A percentile compares a stretch with the other conserved stretches of the same genome.
Conservation (phyloP, 2,329 filamentous ascomycete species). For the Monilinia vaccinii-corymbosi region DNA sequence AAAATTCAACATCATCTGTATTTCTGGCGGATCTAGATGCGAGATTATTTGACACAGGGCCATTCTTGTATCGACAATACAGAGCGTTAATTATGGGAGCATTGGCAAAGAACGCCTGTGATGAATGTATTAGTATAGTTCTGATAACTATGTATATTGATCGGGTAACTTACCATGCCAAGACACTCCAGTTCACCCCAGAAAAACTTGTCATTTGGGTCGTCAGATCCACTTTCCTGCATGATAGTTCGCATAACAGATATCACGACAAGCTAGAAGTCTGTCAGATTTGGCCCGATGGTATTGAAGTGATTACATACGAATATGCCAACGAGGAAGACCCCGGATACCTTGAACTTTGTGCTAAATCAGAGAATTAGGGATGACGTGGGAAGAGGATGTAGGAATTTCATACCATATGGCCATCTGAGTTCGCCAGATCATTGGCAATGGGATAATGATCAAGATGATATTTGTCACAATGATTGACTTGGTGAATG, state of each 20-base stretch:
- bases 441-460: slow-evolving; percentile 17
- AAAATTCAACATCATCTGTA: neutral
- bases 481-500: slow-evolving; percentile 13
- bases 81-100: slow-evolving; percentile 19
- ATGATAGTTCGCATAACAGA: slow-evolving; percentile 2
- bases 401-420: slow-evolving; percentile 3
- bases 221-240: neutral
- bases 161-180: slow-evolving; percentile 10
- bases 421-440: slow-evolving; percentile 12
- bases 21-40: neutral
- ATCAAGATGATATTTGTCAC: slow-evolving; percentile 16
- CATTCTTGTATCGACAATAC: slow-evolving; percentile 12
- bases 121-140: neutral
- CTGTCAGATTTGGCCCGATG: neutral
- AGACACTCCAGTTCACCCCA: slow-evolving; percentile 20
- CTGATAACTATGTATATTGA: neutral
- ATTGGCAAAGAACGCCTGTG: slow-evolving; percentile 20
- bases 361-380: neutral
- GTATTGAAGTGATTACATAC: slow-evolving; percentile 6
- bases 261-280: slow-evolving; percentile 13
- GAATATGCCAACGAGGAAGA: slow-evolving; percentile 16
- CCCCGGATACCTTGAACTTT: slow-evolving; percentile 12
- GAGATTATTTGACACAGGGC: neutral
- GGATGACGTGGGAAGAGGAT: neutral
- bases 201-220: neutral